Base-by-base conservation (phyloP, 2,329 filamentous ascomycete genomes). In the Didymella pinodella region DNA sequence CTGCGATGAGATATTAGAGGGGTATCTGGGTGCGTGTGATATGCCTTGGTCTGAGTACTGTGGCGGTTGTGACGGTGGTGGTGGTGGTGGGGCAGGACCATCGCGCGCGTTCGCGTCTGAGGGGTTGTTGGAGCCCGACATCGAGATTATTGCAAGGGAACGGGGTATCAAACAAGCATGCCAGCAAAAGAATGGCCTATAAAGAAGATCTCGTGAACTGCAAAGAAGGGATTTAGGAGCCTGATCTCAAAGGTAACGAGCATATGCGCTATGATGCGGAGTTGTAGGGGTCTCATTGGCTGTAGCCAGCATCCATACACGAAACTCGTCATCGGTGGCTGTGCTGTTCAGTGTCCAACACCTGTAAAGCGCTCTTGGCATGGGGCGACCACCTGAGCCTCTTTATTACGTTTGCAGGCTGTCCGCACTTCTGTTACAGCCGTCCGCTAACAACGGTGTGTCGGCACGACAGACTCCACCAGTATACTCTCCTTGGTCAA, bases 51-150 rank as follows among this genome's bases (percentile, higher is more conserved):
- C 54, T n/a, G 56, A 56, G 53, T 65, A 63, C 22, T 63, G 54
- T 5, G 65, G 66, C 20, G 65, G 63, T 34, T 61, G 61, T 41
- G 52, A 14, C 12, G 29, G 29, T 48, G 34, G 45, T 31, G 29
- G 29, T 48, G 34, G 45, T 59, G 67, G 67, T 62, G 70, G 64
- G 63, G 65, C 61, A 58, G 51, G 44, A 22, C 62, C 61, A 20
- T 63, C 59, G 64, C 55, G 60, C 53, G 58, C 64, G 54, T 62
- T 54, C 36, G 53, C 44, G 45, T 63, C 58, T 44, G 64, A 54
- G 56, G 60, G 59, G 50, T 60, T 59, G 8, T 66, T 62, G n/a
- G 68, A 65, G 58, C 58, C 63, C 54, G 66, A 65, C 68, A 70
- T 70, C 28, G 57, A 41, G 47, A 53, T 25, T 51, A n/a, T 10